Evolutionary conservation across 2,329 filamentous ascomycete genomes (phyloP).

Genomic region (Hypomyces perniciosus): DNA sequence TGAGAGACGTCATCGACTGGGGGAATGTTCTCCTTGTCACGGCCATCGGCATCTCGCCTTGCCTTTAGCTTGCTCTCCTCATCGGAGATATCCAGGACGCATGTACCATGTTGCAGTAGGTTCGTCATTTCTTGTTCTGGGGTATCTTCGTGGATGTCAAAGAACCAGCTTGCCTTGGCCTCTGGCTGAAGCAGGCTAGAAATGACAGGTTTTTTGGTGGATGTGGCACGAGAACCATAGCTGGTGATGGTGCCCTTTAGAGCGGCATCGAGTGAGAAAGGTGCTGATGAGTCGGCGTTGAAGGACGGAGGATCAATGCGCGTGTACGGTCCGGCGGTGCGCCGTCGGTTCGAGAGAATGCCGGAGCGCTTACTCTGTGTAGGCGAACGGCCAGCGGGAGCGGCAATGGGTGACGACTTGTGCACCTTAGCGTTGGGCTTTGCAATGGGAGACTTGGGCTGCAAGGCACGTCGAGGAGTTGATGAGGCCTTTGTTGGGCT

Average conservation of each 20-base stretch:
- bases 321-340: constrained; percentile 54
- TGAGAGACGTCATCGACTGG: constrained; percentile 61
- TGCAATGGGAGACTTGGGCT: constrained; percentile 46
- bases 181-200: constrained; percentile 37
- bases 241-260: constrained; percentile 68
- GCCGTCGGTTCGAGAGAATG: constrained; percentile 62
- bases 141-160: constrained; percentile 91
- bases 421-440: constrained; percentile 39
- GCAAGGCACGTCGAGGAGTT: constrained; percentile 39
- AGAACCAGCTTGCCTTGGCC: constrained; percentile 70
- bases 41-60: constrained; percentile 48
- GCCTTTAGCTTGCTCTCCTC: constrained; percentile 62
- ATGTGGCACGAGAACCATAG: constrained; percentile 44
- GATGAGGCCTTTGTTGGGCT: constrained; percentile 26
- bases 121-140: constrained; percentile 88
- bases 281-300: constrained; percentile 42
- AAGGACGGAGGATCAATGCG: constrained; percentile 68
- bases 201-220: constrained; percentile 18
- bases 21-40: constrained; percentile 90
- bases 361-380: constrained; percentile 63
- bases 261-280: constrained; percentile 81
- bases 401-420: constrained; percentile 51
- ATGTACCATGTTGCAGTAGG: constrained; percentile 84
- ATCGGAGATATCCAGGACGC: constrained; percentile 82
- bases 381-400: constrained; percentile 77